These are phyloP conservation scores for Corchorus capsularis DNA, from an alignment of 345 rosid species.

Conservation along the genomic window DNA sequence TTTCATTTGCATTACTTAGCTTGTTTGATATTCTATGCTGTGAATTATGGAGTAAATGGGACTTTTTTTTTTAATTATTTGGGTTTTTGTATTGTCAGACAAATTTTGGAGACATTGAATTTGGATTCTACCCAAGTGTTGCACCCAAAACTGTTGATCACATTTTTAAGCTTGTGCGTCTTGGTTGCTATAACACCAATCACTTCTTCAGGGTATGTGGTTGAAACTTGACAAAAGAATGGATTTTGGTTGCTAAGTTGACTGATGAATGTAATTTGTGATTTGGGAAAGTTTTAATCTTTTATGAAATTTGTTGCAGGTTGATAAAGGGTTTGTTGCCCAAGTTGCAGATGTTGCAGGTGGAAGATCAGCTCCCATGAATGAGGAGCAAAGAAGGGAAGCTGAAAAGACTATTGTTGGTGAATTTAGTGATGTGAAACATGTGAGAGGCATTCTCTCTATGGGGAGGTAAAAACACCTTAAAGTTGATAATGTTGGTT, in stretches of 20 bases:
- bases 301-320: constrained; percentile 39
- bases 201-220: constrained; percentile 85
- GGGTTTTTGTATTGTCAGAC: constrained; percentile 46
- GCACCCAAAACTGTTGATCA: constrained; percentile 94
- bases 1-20: background rate
- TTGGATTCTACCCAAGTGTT: constrained; percentile 82
- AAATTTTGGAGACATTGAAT: constrained; percentile 83
- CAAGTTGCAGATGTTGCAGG: constrained; percentile 92
- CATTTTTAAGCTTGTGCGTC: constrained; percentile 87
- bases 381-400: constrained; percentile 70
- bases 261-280: background rate
- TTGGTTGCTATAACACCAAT: constrained; percentile 87
- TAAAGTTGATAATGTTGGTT: background rate
- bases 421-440: constrained; percentile 88
- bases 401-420: constrained; percentile 78
- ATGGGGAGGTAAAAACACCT: constrained; percentile 15
- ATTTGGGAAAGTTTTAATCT: background rate
- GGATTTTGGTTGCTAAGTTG: background rate
- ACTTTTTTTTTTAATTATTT: background rate
- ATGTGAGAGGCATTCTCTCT: constrained; percentile 62
- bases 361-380: constrained; percentile 89
- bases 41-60: background rate
- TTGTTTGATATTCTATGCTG: background rate
- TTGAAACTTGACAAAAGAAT: background rate
- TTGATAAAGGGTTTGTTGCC: constrained; percentile 94